These are phyloP conservation scores for Ustilaginoidea virens DNA, from an alignment of 2,329 filamentous ascomycete species.

Conservation along the genomic window DNA sequence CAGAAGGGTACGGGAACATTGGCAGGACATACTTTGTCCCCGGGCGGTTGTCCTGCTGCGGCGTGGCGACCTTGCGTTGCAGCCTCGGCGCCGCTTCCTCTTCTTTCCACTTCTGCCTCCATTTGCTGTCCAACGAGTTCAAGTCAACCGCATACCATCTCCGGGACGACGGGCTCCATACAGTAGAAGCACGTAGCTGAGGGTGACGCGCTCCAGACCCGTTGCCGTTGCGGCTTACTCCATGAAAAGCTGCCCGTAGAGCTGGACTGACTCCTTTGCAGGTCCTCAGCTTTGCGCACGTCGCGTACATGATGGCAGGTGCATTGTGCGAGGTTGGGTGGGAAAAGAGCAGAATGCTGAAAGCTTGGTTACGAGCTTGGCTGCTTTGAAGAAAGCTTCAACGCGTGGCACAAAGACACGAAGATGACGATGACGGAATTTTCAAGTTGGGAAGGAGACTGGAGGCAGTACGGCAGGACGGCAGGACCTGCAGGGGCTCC, in stretches of 20 bases:
- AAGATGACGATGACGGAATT: neutral
- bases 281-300: constrained; percentile 12
- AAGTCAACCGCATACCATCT: constrained; percentile 31
- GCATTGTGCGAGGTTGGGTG: constrained; percentile 9
- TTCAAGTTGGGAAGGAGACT: too few species aligned
- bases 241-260: constrained; percentile 4
- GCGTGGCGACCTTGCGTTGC: constrained; percentile 7
- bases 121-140: constrained; percentile 30
- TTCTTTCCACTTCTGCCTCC: constrained; percentile 30
- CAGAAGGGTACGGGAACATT: constrained; percentile 91
- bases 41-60: constrained; percentile 14
- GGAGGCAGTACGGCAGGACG: too few species aligned
- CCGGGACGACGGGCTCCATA: too few species aligned
- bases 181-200: too few species aligned
- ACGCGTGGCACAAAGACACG: constrained; percentile 1
- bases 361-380: neutral
- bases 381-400: neutral
- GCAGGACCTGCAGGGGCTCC: constrained; percentile 3
- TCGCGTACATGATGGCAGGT: constrained; percentile 12
- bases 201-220: too few species aligned
- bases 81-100: constrained; percentile 5
- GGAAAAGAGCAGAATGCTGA: neutral
- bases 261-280: constrained; percentile 7
- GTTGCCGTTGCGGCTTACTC: too few species aligned
- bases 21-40: constrained; percentile 52